Percentiles rank a stretch among this genome's conserved stretches.
Evolutionary conservation across 2,329 filamentous ascomycete genomes (phyloP).

Genomic region (Drechslerella coelobrocha): DNA sequence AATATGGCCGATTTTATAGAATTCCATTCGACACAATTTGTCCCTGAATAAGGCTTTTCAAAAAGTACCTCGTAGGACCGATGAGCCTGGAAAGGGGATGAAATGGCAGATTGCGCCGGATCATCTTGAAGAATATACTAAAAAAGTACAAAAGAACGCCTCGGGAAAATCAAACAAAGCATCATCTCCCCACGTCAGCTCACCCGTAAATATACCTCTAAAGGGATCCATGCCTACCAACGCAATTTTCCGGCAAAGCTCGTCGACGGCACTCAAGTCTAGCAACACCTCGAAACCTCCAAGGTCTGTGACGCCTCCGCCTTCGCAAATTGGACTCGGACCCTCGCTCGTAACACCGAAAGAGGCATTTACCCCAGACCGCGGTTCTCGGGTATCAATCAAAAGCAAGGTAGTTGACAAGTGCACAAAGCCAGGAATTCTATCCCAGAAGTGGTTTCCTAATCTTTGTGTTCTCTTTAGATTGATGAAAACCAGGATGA

Average conservation of each 20-base stretch:
- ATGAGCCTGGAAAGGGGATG: slow-evolving; percentile 98
- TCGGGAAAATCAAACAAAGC: slow-evolving; percentile 49
- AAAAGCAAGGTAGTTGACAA: slow-evolving; percentile 55
- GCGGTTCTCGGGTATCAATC: slow-evolving; percentile 58
- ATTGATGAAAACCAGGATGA: slow-evolving; percentile 51
- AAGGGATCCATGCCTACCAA: slow-evolving; percentile 16
- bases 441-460: slow-evolving; percentile 50
- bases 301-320: slow-evolving; percentile 57
- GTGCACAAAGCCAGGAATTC: neutral
- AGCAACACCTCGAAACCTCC: slow-evolving; percentile 27
- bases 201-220: slow-evolving; percentile 7
- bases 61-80: slow-evolving; percentile 88
- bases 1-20: too few species aligned
- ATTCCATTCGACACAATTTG: slow-evolving; percentile 95
- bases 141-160: slow-evolving; percentile 61
- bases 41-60: slow-evolving; percentile 94
- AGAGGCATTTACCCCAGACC: slow-evolving; percentile 65
- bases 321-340: slow-evolving; percentile 60
- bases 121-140: slow-evolving; percentile 83
- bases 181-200: slow-evolving; percentile 49
- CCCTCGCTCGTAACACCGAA: slow-evolving; percentile 59
- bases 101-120: slow-evolving; percentile 95
- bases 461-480: slow-evolving; percentile 55
- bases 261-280: slow-evolving; percentile 39
- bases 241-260: slow-evolving; percentile 52